phyloP scores from a whole-genome alignment of 1,284 basidiomycete species.

The Leucoagaricus sp. region DNA sequence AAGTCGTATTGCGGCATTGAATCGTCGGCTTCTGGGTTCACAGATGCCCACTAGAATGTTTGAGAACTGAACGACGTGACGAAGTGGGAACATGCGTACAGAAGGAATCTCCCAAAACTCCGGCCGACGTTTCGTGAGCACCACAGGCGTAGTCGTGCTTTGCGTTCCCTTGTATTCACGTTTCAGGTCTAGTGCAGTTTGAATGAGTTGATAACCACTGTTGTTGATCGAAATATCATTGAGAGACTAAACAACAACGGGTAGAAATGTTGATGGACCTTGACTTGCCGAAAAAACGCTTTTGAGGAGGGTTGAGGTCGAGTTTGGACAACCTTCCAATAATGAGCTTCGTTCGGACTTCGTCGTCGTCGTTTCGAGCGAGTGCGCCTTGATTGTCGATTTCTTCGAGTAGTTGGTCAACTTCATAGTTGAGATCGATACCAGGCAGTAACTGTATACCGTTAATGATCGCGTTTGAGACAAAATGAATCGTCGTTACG shows the following conservation, averaged over 20 bases:
- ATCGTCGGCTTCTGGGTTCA: slow-evolving; percentile 24
- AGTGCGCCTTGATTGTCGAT: slow-evolving; percentile 21
- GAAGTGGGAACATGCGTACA: slow-evolving; percentile 23
- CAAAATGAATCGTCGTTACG: slow-evolving; percentile 20
- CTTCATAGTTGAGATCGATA: slow-evolving; percentile 36
- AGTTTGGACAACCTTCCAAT: slow-evolving; percentile 31
- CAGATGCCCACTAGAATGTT: slow-evolving; percentile 25
- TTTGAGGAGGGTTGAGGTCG: slow-evolving; percentile 33
- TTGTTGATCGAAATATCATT: background rate
- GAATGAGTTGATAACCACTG: slow-evolving; percentile 42
- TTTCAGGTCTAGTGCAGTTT: slow-evolving; percentile 41
- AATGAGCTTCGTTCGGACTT: slow-evolving; percentile 23
- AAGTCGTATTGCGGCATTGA: slow-evolving; percentile 38
- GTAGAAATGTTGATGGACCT: slow-evolving; percentile 27
- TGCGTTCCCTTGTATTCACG: slow-evolving; percentile 34
- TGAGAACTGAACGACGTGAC: background rate
- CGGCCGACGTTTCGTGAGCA: slow-evolving; percentile 23
- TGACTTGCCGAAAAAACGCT: slow-evolving; percentile 43
- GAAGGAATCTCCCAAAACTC: slow-evolving; percentile 36
- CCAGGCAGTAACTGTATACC: slow-evolving; percentile 34
- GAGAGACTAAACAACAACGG: background rate
- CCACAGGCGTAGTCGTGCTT: slow-evolving; percentile 11
- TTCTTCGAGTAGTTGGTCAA: slow-evolving; percentile 28
- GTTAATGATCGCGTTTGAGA: background rate
- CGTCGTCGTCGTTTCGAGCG: slow-evolving; percentile 31